Percentiles rank a stretch among this genome's conserved stretches.
Conservation (phyloP, 139 green algal genomes). For the Spirogloea muscicola region DNA sequence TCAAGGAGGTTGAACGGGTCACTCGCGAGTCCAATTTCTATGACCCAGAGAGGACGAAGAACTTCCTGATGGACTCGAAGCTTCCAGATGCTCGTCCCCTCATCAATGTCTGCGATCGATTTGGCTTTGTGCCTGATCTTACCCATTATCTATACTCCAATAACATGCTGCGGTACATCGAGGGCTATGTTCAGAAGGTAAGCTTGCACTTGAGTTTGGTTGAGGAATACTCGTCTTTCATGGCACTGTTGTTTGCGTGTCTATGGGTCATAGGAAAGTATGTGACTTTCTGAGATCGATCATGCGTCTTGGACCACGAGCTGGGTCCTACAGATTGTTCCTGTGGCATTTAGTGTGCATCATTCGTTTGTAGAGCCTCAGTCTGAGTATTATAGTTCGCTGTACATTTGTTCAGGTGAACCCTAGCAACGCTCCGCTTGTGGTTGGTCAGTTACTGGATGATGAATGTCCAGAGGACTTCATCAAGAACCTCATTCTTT, state of each 20-base stretch:
- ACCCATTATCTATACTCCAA: slow-evolving; percentile 89
- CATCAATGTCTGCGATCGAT: slow-evolving; percentile 99
- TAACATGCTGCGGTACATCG: slow-evolving; percentile 94
- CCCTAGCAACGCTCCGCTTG: slow-evolving; percentile 58
- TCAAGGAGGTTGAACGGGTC: slow-evolving; percentile 92
- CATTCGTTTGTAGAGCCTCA: too few relatives aligned
- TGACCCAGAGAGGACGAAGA: slow-evolving; percentile 81
- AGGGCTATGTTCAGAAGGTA: slow-evolving; percentile 99
- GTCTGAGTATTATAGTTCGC: too few relatives aligned
- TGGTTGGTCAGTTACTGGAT: slow-evolving; percentile 96
- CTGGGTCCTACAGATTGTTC: too few relatives aligned
- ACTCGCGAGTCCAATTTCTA: slow-evolving; percentile 90
- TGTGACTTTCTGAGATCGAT: too few relatives aligned
- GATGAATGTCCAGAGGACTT: slow-evolving; percentile 91
- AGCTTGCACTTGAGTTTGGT: too few relatives aligned
- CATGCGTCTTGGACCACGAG: too few relatives aligned
- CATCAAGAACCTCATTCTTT: slow-evolving; percentile 97
- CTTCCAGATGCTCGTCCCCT: slow-evolving; percentile 93
- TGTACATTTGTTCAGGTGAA: slow-evolving; percentile 56
- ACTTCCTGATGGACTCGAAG: slow-evolving; percentile 99
- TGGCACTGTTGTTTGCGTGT: too few relatives aligned
- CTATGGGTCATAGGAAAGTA: too few relatives aligned
- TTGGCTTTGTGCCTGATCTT: slow-evolving; percentile 91
- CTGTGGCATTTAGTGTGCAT: too few relatives aligned
- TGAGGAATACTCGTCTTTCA: too few relatives aligned